These are phyloP conservation scores for Carpinus fangiana DNA, from an alignment of 306 rosid species.

Conservation along the genomic window DNA sequence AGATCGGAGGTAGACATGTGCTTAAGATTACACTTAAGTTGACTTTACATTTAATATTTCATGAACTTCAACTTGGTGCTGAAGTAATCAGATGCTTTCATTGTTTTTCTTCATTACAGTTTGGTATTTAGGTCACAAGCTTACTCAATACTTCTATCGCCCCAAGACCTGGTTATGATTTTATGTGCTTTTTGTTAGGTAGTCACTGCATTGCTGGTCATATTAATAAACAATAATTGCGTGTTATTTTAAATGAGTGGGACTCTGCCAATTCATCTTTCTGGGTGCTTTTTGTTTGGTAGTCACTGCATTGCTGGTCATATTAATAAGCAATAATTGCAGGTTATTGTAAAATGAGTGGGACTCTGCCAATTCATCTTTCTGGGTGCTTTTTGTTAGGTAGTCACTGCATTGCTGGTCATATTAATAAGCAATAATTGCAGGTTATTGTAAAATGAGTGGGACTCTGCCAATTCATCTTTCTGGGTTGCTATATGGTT, in stretches of 20 bases:
- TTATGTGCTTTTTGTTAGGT: not conserved
- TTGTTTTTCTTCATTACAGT: no score
- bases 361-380: not conserved
- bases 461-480: not conserved
- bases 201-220: not conserved
- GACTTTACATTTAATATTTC: no score
- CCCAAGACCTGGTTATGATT: no score
- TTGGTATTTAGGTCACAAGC: no score
- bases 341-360: not conserved
- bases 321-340: not conserved
- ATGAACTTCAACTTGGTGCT: no score
- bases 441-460: not conserved
- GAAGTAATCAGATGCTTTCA: no score
- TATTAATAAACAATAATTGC: not conserved
- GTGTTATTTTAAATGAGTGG: not conserved
- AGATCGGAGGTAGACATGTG: no score
- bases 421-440: not conserved
- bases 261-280: not conserved
- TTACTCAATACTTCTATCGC: no score
- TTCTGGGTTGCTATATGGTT: not conserved
- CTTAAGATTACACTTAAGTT: no score
- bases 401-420: not conserved
- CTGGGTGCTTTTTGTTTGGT: not conserved
- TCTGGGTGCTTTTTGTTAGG: not conserved
- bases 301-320: not conserved